Evolutionary conservation across 305 asterid genomes (phyloP).

Genomic region (Fraxinus velutina): DNA sequence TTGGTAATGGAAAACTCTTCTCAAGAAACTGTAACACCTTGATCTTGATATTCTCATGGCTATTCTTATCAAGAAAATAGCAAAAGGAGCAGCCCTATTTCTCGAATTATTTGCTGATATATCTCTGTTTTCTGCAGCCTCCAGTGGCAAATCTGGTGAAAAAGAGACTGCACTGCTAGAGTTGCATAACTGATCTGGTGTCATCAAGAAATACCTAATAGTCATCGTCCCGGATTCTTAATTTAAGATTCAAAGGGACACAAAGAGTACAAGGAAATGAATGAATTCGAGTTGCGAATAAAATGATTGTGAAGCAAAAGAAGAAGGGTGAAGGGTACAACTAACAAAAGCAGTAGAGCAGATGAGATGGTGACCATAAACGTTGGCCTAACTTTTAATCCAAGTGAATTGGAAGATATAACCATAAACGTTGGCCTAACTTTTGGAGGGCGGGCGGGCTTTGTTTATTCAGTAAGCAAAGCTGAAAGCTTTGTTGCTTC

Average conservation of each 20-base stretch:
- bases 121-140: slow-evolving; percentile 37
- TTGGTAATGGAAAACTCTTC: slow-evolving; percentile 86
- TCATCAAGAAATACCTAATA: slow-evolving; percentile 43
- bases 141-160: slow-evolving; percentile 36
- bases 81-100: slow-evolving; percentile 37
- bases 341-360: slow-evolving; percentile 34
- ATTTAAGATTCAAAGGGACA: background rate
- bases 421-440: slow-evolving; percentile 71
- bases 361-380: slow-evolving; percentile 86
- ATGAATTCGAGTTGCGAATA: slow-evolving; percentile 17
- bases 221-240: slow-evolving; percentile 34
- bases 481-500: slow-evolving; percentile 29
- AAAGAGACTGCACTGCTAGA: slow-evolving; percentile 37
- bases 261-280: slow-evolving; percentile 3
- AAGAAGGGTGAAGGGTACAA: slow-evolving; percentile 34
- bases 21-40: slow-evolving; percentile 61
- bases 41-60: slow-evolving; percentile 76
- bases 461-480: slow-evolving; percentile 63
- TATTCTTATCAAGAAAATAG: slow-evolving; percentile 57
- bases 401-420: slow-evolving; percentile 46
- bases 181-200: slow-evolving; percentile 51
- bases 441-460: slow-evolving; percentile 4
- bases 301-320: slow-evolving; percentile 25
- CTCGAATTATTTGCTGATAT: slow-evolving; percentile 29
- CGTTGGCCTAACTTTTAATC: slow-evolving; percentile 54